phyloP scores from a whole-genome alignment of 2,329 filamentous ascomycete species.

The Exserohilum rostratum region DNA sequence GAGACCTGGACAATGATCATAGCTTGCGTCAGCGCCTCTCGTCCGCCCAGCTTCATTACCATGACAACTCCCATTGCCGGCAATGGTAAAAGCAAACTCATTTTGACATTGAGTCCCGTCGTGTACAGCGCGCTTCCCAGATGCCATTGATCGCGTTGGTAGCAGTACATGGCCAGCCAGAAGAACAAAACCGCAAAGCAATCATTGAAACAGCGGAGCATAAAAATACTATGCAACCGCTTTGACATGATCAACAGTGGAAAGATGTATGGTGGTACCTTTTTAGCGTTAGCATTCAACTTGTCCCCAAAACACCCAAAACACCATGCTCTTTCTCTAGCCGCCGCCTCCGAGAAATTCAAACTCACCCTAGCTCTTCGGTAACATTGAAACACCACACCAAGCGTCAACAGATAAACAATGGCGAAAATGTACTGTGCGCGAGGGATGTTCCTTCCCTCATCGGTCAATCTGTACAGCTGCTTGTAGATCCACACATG shows the following conservation, averaged over 20 bases:
- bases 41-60: slow-evolving; percentile 73
- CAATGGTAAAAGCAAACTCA: slow-evolving; percentile 83
- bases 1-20: slow-evolving; percentile 80
- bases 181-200: slow-evolving; percentile 84
- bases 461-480: slow-evolving; percentile 77
- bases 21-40: slow-evolving; percentile 69
- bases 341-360: background rate
- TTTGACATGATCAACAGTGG: slow-evolving; percentile 88
- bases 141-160: slow-evolving; percentile 77
- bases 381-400: slow-evolving; percentile 83
- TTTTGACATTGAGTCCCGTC: slow-evolving; percentile 88
- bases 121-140: slow-evolving; percentile 75
- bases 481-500: slow-evolving; percentile 90
- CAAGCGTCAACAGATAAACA: slow-evolving; percentile 78
- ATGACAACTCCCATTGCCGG: slow-evolving; percentile 81
- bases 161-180: slow-evolving; percentile 78
- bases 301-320: too few relatives aligned
- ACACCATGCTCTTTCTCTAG: background rate
- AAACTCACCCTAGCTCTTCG: slow-evolving; percentile 67
- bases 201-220: slow-evolving; percentile 95
- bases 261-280: slow-evolving; percentile 86
- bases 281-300: slow-evolving; percentile 1
- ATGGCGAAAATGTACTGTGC: slow-evolving; percentile 85
- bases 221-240: slow-evolving; percentile 88
- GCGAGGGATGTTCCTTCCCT: slow-evolving; percentile 74